These are phyloP conservation scores for Dothideomycetidae sp. DNA, from an alignment of 2,329 filamentous ascomycete genomes.

Conservation along the genomic window DNA sequence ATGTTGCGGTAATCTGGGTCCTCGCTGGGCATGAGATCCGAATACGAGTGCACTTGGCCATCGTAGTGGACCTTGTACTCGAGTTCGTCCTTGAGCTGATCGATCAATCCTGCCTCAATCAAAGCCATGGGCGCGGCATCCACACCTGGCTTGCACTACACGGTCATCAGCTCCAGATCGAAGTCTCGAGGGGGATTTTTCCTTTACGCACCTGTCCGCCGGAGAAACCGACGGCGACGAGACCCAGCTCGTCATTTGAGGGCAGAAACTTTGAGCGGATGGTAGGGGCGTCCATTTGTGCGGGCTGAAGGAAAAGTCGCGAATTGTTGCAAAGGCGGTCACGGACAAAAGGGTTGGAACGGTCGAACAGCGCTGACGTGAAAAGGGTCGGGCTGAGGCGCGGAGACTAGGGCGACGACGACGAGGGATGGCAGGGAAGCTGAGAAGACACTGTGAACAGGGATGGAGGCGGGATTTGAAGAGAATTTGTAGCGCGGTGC, in stretches of 20 bases:
- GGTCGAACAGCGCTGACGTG: no score
- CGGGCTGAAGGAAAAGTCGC: not conserved
- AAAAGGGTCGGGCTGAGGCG: no score
- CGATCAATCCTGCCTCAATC: slow-evolving; percentile 74
- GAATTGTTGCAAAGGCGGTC: not conserved
- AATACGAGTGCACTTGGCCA: slow-evolving; percentile 66
- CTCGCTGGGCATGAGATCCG: slow-evolving; percentile 51
- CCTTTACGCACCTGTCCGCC: slow-evolving; percentile 71
- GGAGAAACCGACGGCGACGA: slow-evolving; percentile 92
- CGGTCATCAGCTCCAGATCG: no score
- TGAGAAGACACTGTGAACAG: not conserved
- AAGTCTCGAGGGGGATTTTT: no score
- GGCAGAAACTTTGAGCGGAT: slow-evolving; percentile 63
- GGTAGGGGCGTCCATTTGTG: slow-evolving; percentile 38
- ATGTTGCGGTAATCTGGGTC: slow-evolving; percentile 80
- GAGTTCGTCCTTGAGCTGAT: slow-evolving; percentile 69
- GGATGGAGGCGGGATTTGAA: not conserved
- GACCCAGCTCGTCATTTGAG: slow-evolving; percentile 64
- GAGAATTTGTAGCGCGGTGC: not conserved
- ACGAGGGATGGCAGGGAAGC: no score
- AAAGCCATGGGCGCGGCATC: slow-evolving; percentile 82
- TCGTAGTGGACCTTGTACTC: slow-evolving; percentile 82
- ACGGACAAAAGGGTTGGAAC: no score
- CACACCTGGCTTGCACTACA: slow-evolving; percentile 74
- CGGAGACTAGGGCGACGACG: no score